These are phyloP conservation scores for Daphne laureola DNA, from an alignment of 441 rosid species.

Conservation along the genomic window DNA sequence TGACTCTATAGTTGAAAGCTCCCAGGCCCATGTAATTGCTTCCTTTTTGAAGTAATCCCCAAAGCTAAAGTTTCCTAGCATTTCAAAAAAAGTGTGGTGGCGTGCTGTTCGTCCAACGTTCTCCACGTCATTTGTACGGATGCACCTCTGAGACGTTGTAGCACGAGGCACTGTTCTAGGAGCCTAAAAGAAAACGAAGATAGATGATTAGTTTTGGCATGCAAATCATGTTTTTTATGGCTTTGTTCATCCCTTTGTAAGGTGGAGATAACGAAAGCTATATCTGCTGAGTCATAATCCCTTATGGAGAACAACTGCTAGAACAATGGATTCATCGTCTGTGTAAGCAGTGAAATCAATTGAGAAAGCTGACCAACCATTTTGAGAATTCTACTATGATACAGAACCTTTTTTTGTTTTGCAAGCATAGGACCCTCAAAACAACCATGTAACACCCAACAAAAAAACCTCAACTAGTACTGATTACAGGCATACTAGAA, in stretches of 20 bases:
- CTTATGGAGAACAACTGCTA: too few species aligned
- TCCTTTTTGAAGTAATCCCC: conserved; percentile 95
- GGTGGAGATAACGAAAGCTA: too few species aligned
- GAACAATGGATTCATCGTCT: too few species aligned
- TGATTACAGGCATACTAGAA: too few species aligned
- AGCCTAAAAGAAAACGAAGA: conserved; percentile 31
- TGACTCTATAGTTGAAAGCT: conserved; percentile 78
- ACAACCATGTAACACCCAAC: too few species aligned
- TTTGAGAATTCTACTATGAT: too few species aligned
- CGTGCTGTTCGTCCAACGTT: conserved; percentile 86
- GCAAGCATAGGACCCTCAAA: too few species aligned
- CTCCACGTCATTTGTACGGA: conserved; percentile 89
- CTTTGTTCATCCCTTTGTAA: not conserved
- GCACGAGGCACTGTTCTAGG: conserved; percentile 81
- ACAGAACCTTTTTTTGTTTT: too few species aligned
- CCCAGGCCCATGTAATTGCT: conserved; percentile 96
- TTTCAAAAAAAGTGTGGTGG: conserved; percentile 93
- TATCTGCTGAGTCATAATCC: too few species aligned
- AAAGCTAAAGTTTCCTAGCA: conserved; percentile 95
- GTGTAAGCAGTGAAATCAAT: too few species aligned
- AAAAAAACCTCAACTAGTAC: too few species aligned
- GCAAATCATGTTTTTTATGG: not conserved
- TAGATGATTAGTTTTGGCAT: conserved; percentile 3
- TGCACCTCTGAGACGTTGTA: conserved; percentile 81
- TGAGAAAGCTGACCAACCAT: too few species aligned